These are phyloP conservation scores for Camelina laxa DNA, from an alignment of 345 rosid species.

Conservation along the genomic window DNA sequence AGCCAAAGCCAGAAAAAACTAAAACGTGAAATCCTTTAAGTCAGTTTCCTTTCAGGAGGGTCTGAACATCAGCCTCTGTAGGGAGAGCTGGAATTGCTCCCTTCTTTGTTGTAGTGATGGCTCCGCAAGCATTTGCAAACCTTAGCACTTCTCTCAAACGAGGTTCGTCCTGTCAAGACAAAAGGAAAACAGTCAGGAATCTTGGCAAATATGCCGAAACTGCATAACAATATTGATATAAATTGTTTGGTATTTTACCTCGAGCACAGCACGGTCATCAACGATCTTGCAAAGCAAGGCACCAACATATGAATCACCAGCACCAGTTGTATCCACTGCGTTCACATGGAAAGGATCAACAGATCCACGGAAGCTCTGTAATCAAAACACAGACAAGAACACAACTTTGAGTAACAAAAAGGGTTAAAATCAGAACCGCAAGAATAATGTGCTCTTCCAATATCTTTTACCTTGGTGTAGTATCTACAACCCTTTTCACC, in stretches of 20 bases:
- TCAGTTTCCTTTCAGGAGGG: conserved; percentile 48
- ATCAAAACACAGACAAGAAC: neutral
- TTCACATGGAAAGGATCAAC: conserved; percentile 84
- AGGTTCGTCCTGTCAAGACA: conserved; percentile 61
- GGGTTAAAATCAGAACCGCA: neutral
- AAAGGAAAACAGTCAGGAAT: neutral
- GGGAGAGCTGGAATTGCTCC: conserved; percentile 99
- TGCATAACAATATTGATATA: neutral
- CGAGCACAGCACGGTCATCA: conserved; percentile 67
- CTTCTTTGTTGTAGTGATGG: conserved; percentile 94
- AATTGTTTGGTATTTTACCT: conserved; percentile 47
- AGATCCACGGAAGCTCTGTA: conserved; percentile 72
- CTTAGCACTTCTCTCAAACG: conserved; percentile 74
- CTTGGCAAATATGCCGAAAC: neutral
- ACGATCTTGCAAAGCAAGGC: conserved; percentile 84
- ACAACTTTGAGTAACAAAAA: neutral
- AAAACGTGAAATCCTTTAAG: neutral
- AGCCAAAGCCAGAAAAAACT: neutral
- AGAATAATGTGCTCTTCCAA: neutral
- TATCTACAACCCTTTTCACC: conserved; percentile 96
- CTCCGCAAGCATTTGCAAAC: conserved; percentile 94
- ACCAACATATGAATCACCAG: conserved; percentile 94
- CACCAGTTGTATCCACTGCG: conserved; percentile 90
- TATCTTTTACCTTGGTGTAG: conserved; percentile 78
- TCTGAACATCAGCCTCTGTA: conserved; percentile 57